phyloP scores from a whole-genome alignment of 257 asterid genomes.

The Marsdenia floribunda region DNA sequence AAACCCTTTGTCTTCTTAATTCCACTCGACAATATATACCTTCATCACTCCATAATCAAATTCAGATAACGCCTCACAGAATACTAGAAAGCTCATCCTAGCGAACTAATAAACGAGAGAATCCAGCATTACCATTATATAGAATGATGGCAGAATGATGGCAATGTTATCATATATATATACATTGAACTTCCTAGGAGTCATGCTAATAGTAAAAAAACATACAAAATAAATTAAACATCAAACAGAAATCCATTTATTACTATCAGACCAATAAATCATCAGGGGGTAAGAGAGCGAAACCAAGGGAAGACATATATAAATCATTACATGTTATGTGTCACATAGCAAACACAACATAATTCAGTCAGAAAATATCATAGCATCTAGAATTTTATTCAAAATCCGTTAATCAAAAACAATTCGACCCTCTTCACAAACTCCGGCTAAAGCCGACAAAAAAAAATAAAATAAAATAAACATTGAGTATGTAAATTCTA shows the following conservation, averaged over 20 bases:
- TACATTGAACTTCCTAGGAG: neutral
- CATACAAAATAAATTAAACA: neutral
- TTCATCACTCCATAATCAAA: neutral
- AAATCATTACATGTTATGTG: neutral
- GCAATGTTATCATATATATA: too few species aligned
- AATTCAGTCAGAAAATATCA: neutral
- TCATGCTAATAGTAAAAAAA: neutral
- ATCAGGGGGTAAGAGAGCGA: neutral
- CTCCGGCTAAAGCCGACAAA: neutral
- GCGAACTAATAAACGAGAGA: neutral
- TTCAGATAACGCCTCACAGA: neutral
- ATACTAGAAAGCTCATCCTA: neutral
- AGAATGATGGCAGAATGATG: neutral
- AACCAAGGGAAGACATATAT: neutral
- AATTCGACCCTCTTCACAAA: neutral
- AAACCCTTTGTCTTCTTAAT: neutral
- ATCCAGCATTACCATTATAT: neutral
- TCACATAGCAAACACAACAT: neutral
- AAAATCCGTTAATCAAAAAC: neutral
- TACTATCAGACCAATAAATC: neutral
- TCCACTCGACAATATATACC: neutral
- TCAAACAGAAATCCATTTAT: neutral
- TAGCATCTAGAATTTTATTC: neutral
- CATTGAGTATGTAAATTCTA: neutral
- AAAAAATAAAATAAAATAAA: neutral